Base-by-base conservation (phyloP, 2,329 filamentous ascomycete genomes). In the Metarhizium robertsii region DNA sequence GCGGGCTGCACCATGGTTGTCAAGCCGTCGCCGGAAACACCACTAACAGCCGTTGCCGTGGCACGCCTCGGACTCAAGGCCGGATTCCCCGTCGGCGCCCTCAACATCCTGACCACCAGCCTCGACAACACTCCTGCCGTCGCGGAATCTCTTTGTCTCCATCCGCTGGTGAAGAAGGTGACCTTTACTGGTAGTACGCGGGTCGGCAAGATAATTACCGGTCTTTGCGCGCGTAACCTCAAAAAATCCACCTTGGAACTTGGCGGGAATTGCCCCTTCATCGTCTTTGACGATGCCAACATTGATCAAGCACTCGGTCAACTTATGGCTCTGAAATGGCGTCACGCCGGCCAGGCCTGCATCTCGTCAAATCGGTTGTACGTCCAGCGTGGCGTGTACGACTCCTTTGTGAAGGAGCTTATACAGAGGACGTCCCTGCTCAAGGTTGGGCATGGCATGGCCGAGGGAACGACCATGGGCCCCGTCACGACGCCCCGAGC, bases 1-100 rank as follows among this genome's bases (percentile, higher is more conserved):
- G 86, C 86, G 13, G 87, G 87, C 20, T 90, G 86, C 67, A 88
- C 86, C 1, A 88, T 92, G 82, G 76, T 92, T 16, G 76, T 82
- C 16, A 90, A 90, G 70, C 84, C 86, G 2, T 85, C 82, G 4
- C 86, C 86, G 0, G 86, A 90, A 67, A 90, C 88, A 2, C 88
- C 88, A 0, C 80, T 89, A 63, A 88, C 86, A 29, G 81, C 84
- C 1, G 80, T 89, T 36, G 84, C 85, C 0, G 71, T 91, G 10
- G 86, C 84, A 0, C 79, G 85, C 61, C 78, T 92, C 20, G 85
- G 84, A 0, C 73, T 79, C 47, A 78, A 84, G 20, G 89, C 90
- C 1, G 90, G 89, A 0, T 86, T 92, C 46, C 88, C 88, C 0
- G 80, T 83, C 45, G 89, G 89, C 2, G 86, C 85, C 0, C 78